phyloP scores from a whole-genome alignment of 108 stramenopile genomes.

The Discostella stelligeroides region DNA sequence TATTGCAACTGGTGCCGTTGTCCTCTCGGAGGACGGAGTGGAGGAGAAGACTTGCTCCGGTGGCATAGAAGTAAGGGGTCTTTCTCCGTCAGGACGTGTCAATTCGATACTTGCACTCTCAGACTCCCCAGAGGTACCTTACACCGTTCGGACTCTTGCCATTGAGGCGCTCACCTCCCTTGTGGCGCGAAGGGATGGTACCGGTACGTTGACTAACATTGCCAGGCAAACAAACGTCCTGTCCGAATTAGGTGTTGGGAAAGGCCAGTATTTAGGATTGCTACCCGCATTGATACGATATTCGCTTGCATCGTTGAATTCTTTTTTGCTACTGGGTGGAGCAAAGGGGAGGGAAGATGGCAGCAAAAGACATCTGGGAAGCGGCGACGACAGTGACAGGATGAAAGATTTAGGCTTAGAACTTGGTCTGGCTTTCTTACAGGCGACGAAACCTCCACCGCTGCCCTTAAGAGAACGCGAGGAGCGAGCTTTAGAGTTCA shows the following conservation, averaged over 20 bases:
- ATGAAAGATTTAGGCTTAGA: constrained; percentile 55
- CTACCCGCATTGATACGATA: constrained; percentile 91
- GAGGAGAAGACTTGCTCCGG: no score
- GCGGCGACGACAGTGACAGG: constrained; percentile 14
- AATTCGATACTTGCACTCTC: constrained; percentile 56
- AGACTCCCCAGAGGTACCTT: constrained; percentile 71
- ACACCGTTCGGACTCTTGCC: constrained; percentile 72
- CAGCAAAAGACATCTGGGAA: constrained; percentile 8
- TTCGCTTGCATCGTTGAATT: constrained; percentile 75
- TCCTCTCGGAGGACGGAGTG: no score
- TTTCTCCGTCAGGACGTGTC: neutral
- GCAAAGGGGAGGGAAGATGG: constrained; percentile 22
- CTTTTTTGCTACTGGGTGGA: constrained; percentile 45
- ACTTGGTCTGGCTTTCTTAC: constrained; percentile 88
- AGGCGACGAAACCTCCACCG: constrained; percentile 66
- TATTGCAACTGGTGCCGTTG: neutral
- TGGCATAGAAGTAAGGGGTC: no score
- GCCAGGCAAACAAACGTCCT: constrained; percentile 87
- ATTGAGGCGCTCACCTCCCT: constrained; percentile 86
- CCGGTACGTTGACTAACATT: constrained; percentile 57
- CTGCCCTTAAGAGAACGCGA: constrained; percentile 55
- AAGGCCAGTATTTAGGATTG: constrained; percentile 89
- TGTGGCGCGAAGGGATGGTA: constrained; percentile 76
- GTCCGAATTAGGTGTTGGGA: constrained; percentile 90
- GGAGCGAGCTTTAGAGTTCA: constrained; percentile 73